These are phyloP conservation scores for Zasmidium angulare DNA, from an alignment of 2,329 filamentous ascomycete species.

Conservation along the genomic window DNA sequence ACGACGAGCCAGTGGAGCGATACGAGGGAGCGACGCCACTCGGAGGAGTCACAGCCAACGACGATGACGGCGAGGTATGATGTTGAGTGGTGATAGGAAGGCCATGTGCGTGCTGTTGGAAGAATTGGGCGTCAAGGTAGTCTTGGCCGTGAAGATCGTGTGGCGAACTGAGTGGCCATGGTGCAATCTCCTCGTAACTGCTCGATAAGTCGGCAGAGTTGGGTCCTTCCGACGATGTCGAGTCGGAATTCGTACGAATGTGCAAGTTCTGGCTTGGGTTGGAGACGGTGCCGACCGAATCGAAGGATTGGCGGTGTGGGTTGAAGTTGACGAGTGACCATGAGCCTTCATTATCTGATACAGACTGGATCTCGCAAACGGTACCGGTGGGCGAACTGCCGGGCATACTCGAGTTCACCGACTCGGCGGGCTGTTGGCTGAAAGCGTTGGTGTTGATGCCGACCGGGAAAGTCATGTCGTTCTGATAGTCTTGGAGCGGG, in stretches of 20 bases:
- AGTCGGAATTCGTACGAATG: conserved; percentile 82
- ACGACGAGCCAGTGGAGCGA: conserved; percentile 31
- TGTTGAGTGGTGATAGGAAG: conserved; percentile 20
- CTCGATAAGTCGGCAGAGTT: conserved; percentile 63
- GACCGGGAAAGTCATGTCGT: conserved; percentile 57
- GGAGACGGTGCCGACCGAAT: conserved; percentile 71
- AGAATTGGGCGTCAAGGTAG: conserved; percentile 60
- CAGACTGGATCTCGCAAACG: conserved; percentile 81
- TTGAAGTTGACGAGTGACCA: conserved; percentile 75
- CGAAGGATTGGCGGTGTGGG: conserved; percentile 59
- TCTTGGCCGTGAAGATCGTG: conserved; percentile 66
- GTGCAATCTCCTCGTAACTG: conserved; percentile 76
- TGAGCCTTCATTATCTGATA: conserved; percentile 73
- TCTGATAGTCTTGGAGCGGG: conserved; percentile 67
- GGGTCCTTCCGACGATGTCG: conserved; percentile 66
- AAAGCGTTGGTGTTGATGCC: conserved; percentile 45
- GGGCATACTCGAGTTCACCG: conserved; percentile 39
- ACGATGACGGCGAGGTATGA: conserved; percentile 33
- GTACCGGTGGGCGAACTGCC: conserved; percentile 72
- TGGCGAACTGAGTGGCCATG: conserved; percentile 77
- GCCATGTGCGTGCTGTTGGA: conserved; percentile 38
- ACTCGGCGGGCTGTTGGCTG: conserved; percentile 43
- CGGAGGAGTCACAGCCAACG: conserved; percentile 30
- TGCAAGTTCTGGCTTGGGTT: conserved; percentile 90
- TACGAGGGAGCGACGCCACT: conserved; percentile 23